These are phyloP conservation scores for Cyclotella atomus DNA, from an alignment of 108 stramenopile genomes.

Conservation along the genomic window DNA sequence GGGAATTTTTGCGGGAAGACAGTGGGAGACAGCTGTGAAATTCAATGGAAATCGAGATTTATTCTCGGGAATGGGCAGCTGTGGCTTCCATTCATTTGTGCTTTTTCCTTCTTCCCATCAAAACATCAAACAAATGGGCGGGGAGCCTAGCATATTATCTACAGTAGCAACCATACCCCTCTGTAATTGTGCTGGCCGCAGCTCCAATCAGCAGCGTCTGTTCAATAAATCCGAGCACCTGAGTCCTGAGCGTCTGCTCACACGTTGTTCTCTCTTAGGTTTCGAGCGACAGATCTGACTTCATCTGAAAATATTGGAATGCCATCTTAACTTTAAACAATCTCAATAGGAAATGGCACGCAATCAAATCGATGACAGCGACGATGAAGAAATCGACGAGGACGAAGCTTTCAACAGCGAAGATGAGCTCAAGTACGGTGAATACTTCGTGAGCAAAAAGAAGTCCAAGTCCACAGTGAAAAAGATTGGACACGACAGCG, in stretches of 20 bases:
- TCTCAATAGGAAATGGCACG: neutral
- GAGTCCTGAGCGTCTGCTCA: too few species aligned
- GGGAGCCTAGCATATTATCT: neutral
- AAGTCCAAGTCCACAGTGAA: constrained; percentile 7
- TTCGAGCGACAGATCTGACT: too few species aligned
- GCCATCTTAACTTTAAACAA: too few species aligned
- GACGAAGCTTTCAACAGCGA: constrained; percentile 75
- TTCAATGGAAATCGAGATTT: neutral
- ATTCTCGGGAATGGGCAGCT: too few species aligned
- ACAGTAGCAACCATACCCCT: neutral
- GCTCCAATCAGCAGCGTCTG: neutral
- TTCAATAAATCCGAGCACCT: too few species aligned
- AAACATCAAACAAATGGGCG: neutral
- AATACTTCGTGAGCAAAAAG: constrained; percentile 32
- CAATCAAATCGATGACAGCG: constrained; percentile 24
- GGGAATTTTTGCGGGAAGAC: too few species aligned
- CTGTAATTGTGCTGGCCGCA: too few species aligned
- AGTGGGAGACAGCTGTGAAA: neutral
- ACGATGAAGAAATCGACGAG: constrained; percentile 68
- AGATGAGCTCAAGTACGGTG: constrained; percentile 63
- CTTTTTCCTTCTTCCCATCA: neutral
- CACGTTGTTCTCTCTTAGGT: too few species aligned
- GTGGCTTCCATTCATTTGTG: too few species aligned
- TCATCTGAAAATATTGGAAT: too few species aligned
- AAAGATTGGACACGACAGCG: constrained; percentile 49